Conservation (phyloP, 2,329 filamentous ascomycete species). For the Aureobasidium sp. region DNA sequence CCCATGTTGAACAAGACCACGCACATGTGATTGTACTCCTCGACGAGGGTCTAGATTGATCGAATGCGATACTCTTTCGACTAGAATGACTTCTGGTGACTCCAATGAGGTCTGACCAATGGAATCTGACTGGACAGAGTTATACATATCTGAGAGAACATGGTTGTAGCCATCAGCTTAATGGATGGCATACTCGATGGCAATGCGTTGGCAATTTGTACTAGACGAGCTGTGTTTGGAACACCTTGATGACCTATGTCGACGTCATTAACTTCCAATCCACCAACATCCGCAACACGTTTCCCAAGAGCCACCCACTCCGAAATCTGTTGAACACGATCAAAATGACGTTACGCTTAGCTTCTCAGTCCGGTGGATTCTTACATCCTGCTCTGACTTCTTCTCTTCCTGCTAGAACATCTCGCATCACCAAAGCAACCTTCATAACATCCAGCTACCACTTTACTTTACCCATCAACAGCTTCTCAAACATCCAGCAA, state of each 20-base stretch:
- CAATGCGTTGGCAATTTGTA: neutral
- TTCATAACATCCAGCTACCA: constrained; percentile 1
- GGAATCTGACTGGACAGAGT: no score
- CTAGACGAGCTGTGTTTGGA: neutral
- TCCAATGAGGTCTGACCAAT: neutral
- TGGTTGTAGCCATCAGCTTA: neutral
- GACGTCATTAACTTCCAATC: neutral
- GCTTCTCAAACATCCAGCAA: neutral
- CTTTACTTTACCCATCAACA: neutral
- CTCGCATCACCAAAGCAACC: neutral
- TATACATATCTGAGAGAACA: neutral
- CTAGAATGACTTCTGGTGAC: neutral
- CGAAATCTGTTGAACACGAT: neutral
- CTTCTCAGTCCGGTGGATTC: neutral
- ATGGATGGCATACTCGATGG: neutral
- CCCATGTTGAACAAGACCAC: neutral
- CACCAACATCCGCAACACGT: neutral
- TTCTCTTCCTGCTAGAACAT: neutral
- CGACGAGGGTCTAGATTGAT: neutral
- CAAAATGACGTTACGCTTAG: neutral
- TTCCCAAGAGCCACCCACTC: neutral
- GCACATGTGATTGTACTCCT: neutral
- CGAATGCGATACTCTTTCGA: neutral
- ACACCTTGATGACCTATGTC: neutral
- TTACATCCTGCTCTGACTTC: neutral